These are phyloP conservation scores for barley (Hordeum vulgare) DNA, from an alignment of 176 grass and related monocot genomes.

Conservation along the genomic window MorexV3_pseudomolecules_assembly NC_058524.1:70143088-70143587, in stretches of 20 bases:
- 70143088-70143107: not conserved
- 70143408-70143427: not conserved
- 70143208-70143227: not conserved
- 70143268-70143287: constrained; percentile 26
- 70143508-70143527: not conserved
- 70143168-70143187: not conserved
- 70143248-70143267: constrained; percentile 39
- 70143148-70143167: not conserved
- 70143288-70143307: constrained; percentile 16
- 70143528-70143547: not conserved
- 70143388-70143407: constrained; percentile 20
- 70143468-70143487: not conserved
- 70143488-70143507: constrained; percentile 2
- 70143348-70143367: not conserved
- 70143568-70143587: not conserved
- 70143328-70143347: constrained; percentile 21
- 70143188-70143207: not conserved
- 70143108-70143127: accelerated
- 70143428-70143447: not conserved
- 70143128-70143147: not conserved
- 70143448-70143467: not conserved
- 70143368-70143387: not conserved
- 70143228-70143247: not conserved
- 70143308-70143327: constrained; percentile 16
- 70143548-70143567: constrained; percentile 8